A percentile compares a stretch with the other conserved stretches of the same genome.
Conservation (phyloP, 371 early-diverging fungal genomes). For the Rhizopus delemar region DNA sequence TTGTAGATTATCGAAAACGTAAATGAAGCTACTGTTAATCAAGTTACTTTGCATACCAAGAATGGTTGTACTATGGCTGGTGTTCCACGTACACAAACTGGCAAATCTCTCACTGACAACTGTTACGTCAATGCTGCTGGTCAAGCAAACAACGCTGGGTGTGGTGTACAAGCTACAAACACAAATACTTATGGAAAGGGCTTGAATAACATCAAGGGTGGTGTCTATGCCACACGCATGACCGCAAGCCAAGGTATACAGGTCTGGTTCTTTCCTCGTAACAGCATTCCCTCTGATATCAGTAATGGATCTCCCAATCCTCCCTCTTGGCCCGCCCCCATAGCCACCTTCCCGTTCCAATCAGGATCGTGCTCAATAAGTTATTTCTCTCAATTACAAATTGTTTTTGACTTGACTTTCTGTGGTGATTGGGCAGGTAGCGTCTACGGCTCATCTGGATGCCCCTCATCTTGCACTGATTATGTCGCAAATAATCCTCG, state of each 20-base stretch:
- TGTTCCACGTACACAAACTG: conserved; percentile 6
- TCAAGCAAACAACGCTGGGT: conserved; percentile 29
- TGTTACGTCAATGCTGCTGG: conserved; percentile 22
- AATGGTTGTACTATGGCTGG: conserved; percentile 25
- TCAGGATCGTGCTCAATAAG: conserved; percentile 9
- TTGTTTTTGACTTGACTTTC: conserved; percentile 25
- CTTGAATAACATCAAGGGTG: conserved; percentile 39
- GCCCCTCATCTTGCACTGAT: conserved; percentile 19
- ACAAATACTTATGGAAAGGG: conserved; percentile 28
- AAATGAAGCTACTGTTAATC: conserved; percentile 27
- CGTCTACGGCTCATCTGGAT: conserved; percentile 12
- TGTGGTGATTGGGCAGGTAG: conserved; percentile 31
- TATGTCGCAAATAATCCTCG: conserved; percentile 21
- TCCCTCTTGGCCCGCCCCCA: conserved; percentile 29
- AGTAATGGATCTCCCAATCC: conserved; percentile 26
- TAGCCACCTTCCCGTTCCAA: conserved; percentile 29
- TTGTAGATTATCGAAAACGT: conserved; percentile 45
- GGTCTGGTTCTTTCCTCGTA: conserved; percentile 36
- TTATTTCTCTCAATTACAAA: conserved; percentile 14
- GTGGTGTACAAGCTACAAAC: conserved; percentile 15
- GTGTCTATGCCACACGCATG: conserved; percentile 43
- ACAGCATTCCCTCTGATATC: conserved; percentile 37
- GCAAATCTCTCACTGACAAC: conserved; percentile 6
- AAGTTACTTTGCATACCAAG: conserved; percentile 20
- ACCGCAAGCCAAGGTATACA: conserved; percentile 20